Percentiles rank a stretch among this genome's conserved stretches.
Conservation (phyloP, 192 early-diverging fungal genomes). For the Backusella psychrophila region DNA sequence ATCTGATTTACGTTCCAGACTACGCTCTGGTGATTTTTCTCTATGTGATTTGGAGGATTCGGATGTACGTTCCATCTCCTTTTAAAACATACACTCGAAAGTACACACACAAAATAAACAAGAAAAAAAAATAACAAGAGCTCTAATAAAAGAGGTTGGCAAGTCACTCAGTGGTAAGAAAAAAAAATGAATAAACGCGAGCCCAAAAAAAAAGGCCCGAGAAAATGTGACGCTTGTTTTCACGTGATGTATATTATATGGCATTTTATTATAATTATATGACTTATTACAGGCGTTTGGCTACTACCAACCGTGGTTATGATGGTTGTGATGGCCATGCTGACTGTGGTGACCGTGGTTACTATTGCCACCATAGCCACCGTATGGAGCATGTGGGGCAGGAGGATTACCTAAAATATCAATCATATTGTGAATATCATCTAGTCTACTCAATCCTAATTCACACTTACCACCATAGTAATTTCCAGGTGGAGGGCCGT, state of each 20-base stretch:
- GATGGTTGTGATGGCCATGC: not conserved
- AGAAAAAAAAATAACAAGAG: not conserved
- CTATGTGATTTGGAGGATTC: conserved; percentile 8
- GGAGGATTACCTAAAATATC: not conserved
- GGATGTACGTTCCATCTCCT: conserved; percentile 5
- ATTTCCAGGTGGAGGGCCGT: not conserved
- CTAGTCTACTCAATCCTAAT: not conserved
- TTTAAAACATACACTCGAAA: not conserved
- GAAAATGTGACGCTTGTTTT: not conserved
- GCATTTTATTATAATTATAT: too few species aligned
- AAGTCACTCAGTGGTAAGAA: not conserved
- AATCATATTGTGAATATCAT: not conserved
- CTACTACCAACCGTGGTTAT: not conserved
- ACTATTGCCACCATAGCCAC: not conserved
- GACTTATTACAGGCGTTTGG: not conserved
- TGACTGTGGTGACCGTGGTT: not conserved
- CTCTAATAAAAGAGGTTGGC: not conserved
- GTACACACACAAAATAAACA: not conserved
- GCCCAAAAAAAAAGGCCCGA: not conserved
- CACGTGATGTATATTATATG: not conserved
- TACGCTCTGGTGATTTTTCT: conserved; percentile 15
- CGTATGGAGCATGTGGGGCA: not conserved
- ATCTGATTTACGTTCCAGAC: not conserved
- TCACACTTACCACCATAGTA: not conserved
- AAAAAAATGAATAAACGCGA: not conserved